These are phyloP conservation scores for Ormosia semicastrata DNA, from an alignment of 306 rosid genomes.

Conservation along the genomic window DNA sequence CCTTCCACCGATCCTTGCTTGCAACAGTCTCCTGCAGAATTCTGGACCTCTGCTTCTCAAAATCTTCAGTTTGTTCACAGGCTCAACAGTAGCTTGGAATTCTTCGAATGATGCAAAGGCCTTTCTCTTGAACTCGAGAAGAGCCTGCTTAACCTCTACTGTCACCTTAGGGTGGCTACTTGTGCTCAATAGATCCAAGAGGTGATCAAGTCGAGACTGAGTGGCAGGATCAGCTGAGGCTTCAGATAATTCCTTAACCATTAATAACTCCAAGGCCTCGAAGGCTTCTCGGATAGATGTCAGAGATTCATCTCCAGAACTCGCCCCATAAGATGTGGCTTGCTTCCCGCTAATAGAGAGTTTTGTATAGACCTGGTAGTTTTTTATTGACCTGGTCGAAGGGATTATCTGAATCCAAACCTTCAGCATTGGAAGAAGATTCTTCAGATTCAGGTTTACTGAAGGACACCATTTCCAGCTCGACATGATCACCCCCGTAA, in stretches of 20 bases:
- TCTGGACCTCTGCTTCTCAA: neutral
- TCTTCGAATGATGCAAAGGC: neutral
- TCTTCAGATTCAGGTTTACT: neutral
- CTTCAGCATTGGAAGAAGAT: neutral
- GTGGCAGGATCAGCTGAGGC: neutral
- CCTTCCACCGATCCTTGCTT: neutral
- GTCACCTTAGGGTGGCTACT: neutral
- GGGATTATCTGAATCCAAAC: neutral
- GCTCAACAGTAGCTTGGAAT: neutral
- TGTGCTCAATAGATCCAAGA: neutral
- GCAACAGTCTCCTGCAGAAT: neutral
- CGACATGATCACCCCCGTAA: too few species aligned
- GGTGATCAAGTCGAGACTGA: neutral
- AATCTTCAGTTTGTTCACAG: constrained; percentile 1
- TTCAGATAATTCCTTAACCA: neutral
- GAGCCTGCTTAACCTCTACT: neutral
- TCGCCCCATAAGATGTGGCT: neutral
- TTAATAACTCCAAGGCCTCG: neutral
- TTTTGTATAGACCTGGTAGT: too few species aligned
- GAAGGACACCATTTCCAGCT: neutral
- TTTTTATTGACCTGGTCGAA: neutral
- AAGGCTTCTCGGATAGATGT: neutral
- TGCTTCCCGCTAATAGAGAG: neutral
- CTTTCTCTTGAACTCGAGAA: neutral
- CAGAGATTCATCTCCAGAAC: neutral